Percentiles rank a stretch among this genome's conserved stretches.
These are phyloP conservation scores for Mycena olivaceomarginata DNA, from an alignment of 768 basidiomycete genomes.

Conservation along the genomic window DNA sequence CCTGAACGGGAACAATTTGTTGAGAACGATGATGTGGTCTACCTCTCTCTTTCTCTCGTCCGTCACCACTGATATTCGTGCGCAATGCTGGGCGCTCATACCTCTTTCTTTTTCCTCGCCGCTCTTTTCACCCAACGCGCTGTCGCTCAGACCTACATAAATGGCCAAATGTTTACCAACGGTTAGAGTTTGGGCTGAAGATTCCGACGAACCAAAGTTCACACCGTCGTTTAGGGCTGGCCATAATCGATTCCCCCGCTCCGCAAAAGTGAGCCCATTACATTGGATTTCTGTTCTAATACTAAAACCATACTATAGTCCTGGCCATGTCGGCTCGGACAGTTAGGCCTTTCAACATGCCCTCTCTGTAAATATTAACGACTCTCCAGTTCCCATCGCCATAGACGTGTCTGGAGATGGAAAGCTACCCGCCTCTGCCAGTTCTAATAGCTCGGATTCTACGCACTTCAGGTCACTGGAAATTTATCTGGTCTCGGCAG, in stretches of 20 bases:
- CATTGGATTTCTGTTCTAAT: neutral
- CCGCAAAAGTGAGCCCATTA: constrained; percentile 18
- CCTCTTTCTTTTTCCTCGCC: constrained; percentile 8
- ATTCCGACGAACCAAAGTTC: no score
- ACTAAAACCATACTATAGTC: constrained; percentile 8
- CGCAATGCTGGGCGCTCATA: neutral
- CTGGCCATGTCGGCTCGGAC: constrained; percentile 34
- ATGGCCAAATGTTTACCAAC: constrained; percentile 28
- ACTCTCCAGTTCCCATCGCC: constrained; percentile 20
- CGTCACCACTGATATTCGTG: neutral
- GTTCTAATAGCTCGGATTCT: constrained; percentile 55
- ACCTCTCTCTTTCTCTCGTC: neutral
- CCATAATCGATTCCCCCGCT: constrained; percentile 25
- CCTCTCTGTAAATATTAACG: neutral
- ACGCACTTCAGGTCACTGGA: constrained; percentile 62
- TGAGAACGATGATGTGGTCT: no score
- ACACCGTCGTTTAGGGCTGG: neutral
- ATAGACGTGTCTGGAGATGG: constrained; percentile 66
- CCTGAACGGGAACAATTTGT: no score
- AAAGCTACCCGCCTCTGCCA: constrained; percentile 58
- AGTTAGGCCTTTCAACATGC: neutral
- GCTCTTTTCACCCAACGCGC: constrained; percentile 13
- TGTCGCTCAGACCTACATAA: constrained; percentile 8
- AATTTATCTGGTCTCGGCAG: constrained; percentile 65
- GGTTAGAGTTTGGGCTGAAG: neutral